Evolutionary conservation across 768 basidiomycete species (phyloP).

Genomic region (Bullera alba): DNA sequence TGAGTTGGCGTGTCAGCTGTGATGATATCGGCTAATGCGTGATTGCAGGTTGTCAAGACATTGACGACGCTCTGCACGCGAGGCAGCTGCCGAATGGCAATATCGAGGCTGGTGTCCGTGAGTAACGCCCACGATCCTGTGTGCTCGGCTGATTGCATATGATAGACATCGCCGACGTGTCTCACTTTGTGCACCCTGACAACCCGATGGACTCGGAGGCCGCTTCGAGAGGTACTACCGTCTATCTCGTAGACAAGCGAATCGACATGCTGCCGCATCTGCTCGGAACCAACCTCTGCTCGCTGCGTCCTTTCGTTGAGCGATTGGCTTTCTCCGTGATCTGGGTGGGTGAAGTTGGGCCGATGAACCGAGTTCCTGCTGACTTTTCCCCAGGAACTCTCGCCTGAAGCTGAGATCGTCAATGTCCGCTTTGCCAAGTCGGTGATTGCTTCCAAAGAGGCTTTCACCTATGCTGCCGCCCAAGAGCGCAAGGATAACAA

Average conservation of each 20-base stretch:
- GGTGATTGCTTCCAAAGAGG: slow-evolving; percentile 90
- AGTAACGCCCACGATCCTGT: slow-evolving; percentile 47
- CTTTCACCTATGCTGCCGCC: slow-evolving; percentile 95
- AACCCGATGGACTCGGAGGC: slow-evolving; percentile 96
- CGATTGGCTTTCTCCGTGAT: slow-evolving; percentile 89
- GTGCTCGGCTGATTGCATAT: background rate
- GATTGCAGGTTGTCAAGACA: slow-evolving; percentile 80
- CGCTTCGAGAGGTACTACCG: slow-evolving; percentile 89
- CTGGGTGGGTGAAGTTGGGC: slow-evolving; percentile 59
- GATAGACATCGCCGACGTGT: slow-evolving; percentile 94
- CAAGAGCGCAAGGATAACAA: slow-evolving; percentile 87
- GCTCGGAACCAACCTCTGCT: slow-evolving; percentile 92
- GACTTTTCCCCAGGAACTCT: slow-evolving; percentile 64
- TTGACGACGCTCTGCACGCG: slow-evolving; percentile 95
- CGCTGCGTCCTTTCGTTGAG: slow-evolving; percentile 84
- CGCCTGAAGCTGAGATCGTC: slow-evolving; percentile 78
- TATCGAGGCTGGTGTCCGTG: slow-evolving; percentile 95
- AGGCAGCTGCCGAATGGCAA: slow-evolving; percentile 79
- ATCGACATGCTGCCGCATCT: slow-evolving; percentile 96
- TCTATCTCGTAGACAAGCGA: slow-evolving; percentile 95
- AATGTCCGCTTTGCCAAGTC: slow-evolving; percentile 89
- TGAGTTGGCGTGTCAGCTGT: slow-evolving; percentile 39
- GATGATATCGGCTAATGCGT: slow-evolving; percentile 2
- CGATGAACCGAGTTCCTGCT: background rate
- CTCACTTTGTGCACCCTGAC: slow-evolving; percentile 85